phyloP scores from a whole-genome alignment of 257 asterid genomes.

The Solanum bulbocastanum region DNA sequence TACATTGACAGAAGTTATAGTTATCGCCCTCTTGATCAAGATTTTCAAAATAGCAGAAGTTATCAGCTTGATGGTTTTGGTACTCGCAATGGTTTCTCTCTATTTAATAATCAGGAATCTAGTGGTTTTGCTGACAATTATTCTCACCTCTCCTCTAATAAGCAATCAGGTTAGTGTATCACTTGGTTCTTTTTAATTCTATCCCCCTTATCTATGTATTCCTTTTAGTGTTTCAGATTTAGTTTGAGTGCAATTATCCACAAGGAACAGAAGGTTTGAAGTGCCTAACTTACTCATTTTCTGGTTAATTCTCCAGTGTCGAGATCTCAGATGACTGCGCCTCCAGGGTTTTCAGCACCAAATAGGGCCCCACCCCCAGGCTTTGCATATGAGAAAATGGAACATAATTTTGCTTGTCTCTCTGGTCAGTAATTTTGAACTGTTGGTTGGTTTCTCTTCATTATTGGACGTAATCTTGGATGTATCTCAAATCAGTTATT shows the following conservation, averaged over 20 bases:
- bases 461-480: background rate
- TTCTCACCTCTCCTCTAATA: constrained; percentile 39
- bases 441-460: background rate
- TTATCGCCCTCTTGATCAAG: constrained; percentile 35
- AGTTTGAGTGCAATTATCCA: background rate
- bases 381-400: constrained; percentile 66
- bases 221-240: background rate
- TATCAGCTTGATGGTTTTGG: constrained; percentile 38
- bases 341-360: constrained; percentile 88
- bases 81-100: constrained; percentile 39
- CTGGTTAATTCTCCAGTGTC: constrained; percentile 40
- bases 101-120: constrained; percentile 33
- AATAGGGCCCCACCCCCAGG: constrained; percentile 91
- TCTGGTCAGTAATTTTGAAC: constrained; percentile 37
- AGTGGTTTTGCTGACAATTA: constrained; percentile 33
- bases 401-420: constrained; percentile 32
- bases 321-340: constrained; percentile 82
- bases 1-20: constrained; percentile 33
- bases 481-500: background rate
- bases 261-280: background rate
- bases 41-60: constrained; percentile 30
- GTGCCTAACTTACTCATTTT: background rate
- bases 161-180: constrained; percentile 47
- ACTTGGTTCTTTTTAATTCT: background rate
- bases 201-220: background rate